phyloP scores from a whole-genome alignment of 2,329 filamentous ascomycete genomes.

The Colletotrichum abscissum region DNA sequence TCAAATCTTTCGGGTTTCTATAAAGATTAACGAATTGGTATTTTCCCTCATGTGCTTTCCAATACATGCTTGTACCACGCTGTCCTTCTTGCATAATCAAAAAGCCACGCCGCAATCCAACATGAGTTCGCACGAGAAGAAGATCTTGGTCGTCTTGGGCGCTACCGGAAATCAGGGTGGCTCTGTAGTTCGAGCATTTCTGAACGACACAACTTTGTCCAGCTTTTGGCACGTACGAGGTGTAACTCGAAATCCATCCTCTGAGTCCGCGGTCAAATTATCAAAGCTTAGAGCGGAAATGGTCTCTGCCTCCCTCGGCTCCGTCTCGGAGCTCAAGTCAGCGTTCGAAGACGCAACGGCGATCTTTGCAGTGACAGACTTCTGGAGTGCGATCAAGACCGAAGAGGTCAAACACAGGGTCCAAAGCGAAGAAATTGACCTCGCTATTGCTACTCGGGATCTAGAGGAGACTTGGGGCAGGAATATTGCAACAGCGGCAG shows the following conservation, averaged over 20 bases:
- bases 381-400: constrained; percentile 62
- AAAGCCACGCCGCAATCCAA: neutral
- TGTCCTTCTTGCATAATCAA: neutral
- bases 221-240: constrained; percentile 48
- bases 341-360: constrained; percentile 58
- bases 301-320: constrained; percentile 55
- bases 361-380: constrained; percentile 68
- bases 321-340: constrained; percentile 48
- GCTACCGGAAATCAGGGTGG: constrained; percentile 19
- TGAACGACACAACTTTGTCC: neutral
- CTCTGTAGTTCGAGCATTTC: constrained; percentile 1
- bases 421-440: neutral
- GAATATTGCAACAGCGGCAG: constrained; percentile 66
- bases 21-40: too few species aligned
- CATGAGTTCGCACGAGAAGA: neutral
- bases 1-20: too few species aligned
- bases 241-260: constrained; percentile 57
- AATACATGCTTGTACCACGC: neutral
- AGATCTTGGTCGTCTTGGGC: constrained; percentile 10
- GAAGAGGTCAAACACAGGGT: constrained; percentile 46
- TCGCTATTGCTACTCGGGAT: constrained; percentile 53
- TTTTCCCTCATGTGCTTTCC: neutral
- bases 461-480: constrained; percentile 62
- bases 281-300: constrained; percentile 53
- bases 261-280: constrained; percentile 52